Evolutionary conservation across 2,329 filamentous ascomycete genomes (phyloP), one percentile per base, ranked within the genome.

Genomic region (Penicillium glabrum): DNA sequence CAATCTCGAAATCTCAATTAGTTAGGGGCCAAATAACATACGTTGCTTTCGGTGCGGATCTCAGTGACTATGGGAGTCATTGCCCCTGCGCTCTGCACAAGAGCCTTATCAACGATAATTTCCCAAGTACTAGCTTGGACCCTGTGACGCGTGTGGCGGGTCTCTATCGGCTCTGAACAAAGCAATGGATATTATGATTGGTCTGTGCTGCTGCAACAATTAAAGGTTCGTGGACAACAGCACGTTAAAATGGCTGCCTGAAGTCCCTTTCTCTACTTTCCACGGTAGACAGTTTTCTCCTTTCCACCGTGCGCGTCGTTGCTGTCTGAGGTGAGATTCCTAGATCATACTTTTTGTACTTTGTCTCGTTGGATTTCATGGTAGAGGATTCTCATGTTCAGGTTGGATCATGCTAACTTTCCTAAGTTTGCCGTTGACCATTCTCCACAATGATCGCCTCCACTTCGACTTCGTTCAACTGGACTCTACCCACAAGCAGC

Each of bases 401-500:
- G 11, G n/a, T 13, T 21, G 19, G 37, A 29, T 2, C 5, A 41
- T 14, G 39, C 39, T 41, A 4, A 41, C 39, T 41, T 23, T 41
- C 5, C 19, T 19, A 9, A 41, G 39, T 23, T 41, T 19, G 39
- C 21, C 16, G n/a, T n/a, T 23, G 29, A 7, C n/a, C 16, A 14
- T 35, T 53, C 26, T 21, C 41, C 51, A 61, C 49, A 37, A 63
- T 64, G 48, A 48, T 54, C 43, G 51, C 65, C 11, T 62, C 66
- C 51, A 19, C 63, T 56, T 63, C 64, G 26, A 59, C 63, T 3
- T 68, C 67, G 16, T 56, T 70, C 50, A 68, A 75, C 66, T 67
- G 56, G 44, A 71, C 63, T 29, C 69, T 75, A 21, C 73, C 73
- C 3, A 71, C 71, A n/a, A 69, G 67, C 13, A 61, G 67, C 52